phyloP scores from a whole-genome alignment of 2,329 filamentous ascomycete genomes.

The Monosporascus sp. region DNA sequence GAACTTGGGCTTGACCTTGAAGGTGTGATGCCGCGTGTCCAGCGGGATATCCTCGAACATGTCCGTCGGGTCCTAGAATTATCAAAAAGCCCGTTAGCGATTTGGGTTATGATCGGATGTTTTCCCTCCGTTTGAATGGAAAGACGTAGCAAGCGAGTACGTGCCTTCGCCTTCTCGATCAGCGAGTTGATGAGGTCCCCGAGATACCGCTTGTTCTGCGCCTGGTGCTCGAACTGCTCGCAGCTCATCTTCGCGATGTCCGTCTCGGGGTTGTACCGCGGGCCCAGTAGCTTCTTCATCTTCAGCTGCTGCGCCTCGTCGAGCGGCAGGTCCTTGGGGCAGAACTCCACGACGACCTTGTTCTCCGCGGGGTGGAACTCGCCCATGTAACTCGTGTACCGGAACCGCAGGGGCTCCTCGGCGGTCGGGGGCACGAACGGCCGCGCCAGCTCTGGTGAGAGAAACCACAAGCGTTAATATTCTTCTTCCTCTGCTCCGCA shows the following conservation, averaged over 20 bases:
- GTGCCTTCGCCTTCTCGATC: constrained; percentile 66
- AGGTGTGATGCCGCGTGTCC: constrained; percentile 78
- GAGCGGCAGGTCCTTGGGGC: constrained; percentile 65
- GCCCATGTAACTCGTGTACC: constrained; percentile 95
- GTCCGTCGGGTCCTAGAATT: constrained; percentile 60
- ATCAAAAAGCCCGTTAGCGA: not conserved
- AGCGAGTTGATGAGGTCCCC: constrained; percentile 71
- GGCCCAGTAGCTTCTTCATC: constrained; percentile 79
- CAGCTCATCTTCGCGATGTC: constrained; percentile 84
- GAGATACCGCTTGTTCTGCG: constrained; percentile 96
- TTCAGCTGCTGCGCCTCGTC: constrained; percentile 66
- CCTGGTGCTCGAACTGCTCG: constrained; percentile 81
- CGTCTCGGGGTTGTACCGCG: constrained; percentile 80
- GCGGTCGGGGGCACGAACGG: constrained; percentile 68
- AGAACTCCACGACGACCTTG: constrained; percentile 93
- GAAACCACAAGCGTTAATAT: constrained; percentile 11
- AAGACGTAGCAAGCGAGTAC: constrained; percentile 4
- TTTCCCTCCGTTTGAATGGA: not conserved
- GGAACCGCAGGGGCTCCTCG: constrained; percentile 76
- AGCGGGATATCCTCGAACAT: constrained; percentile 85
- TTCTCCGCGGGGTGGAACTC: constrained; percentile 85
- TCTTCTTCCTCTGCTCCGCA: not conserved
- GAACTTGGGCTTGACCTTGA: constrained; percentile 63
- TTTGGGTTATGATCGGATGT: not conserved
- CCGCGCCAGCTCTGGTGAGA: constrained; percentile 66